phyloP scores from a whole-genome alignment of 345 rosid species.

The Boechera divaricarpa region DNA sequence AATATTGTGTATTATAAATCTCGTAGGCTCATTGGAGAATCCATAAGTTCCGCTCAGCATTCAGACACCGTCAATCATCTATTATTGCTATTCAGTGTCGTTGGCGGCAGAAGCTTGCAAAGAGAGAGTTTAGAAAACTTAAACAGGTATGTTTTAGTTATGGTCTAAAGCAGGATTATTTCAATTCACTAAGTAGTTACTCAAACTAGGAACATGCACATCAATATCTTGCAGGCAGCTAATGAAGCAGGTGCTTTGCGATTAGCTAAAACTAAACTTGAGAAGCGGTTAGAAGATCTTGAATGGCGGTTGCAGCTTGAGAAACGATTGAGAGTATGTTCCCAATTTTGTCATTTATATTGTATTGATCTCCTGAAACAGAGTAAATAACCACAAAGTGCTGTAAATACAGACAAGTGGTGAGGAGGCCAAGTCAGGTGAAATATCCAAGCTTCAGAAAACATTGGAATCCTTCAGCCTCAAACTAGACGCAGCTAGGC shows the following conservation, averaged over 20 bases:
- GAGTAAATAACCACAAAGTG: constrained; percentile 26
- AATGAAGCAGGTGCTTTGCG: constrained; percentile 96
- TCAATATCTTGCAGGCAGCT: constrained; percentile 66
- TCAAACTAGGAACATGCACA: constrained; percentile 31
- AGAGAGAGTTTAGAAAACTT: constrained; percentile 76
- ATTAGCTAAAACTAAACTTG: constrained; percentile 90
- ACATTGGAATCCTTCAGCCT: constrained; percentile 75
- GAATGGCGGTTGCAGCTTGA: constrained; percentile 91
- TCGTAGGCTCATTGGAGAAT: constrained; percentile 80
- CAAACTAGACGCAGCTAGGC: constrained; percentile 92
- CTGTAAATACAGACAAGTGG: constrained; percentile 65
- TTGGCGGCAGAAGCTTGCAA: constrained; percentile 91
- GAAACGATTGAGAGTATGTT: constrained; percentile 84
- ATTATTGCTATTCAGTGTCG: constrained; percentile 83
- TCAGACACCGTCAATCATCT: constrained; percentile 60
- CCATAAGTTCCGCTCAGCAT: constrained; percentile 69
- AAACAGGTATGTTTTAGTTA: constrained; percentile 58
- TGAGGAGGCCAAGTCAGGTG: constrained; percentile 75
- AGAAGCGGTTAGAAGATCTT: constrained; percentile 91
- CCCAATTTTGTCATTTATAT: constrained; percentile 34
- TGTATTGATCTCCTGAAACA: constrained; percentile 27
- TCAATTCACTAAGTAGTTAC: constrained; percentile 14
- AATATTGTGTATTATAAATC: constrained; percentile 37
- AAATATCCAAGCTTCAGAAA: constrained; percentile 78
- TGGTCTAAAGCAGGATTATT: constrained; percentile 25